A percentile compares a stretch with the other conserved stretches of the same genome.
Conservation (phyloP, 192 early-diverging fungal species). For the Jimgerdemannia flammicorona region DNA sequence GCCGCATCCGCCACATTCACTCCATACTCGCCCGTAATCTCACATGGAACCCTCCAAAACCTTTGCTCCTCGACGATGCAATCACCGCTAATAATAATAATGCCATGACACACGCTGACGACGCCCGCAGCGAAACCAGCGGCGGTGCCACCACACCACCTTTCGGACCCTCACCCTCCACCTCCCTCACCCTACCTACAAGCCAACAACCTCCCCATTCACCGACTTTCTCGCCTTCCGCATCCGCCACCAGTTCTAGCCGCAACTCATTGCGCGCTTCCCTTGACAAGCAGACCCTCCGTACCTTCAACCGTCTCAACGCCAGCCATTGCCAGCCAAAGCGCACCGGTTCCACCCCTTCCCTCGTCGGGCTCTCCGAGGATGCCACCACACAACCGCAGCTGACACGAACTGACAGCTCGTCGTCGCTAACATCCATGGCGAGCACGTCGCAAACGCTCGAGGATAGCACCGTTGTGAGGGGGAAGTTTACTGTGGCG, state of each 20-base stretch:
- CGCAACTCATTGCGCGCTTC: not conserved
- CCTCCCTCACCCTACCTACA: not conserved
- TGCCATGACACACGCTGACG: not conserved
- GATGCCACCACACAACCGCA: not conserved
- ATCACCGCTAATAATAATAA: not conserved
- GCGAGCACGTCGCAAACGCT: not conserved
- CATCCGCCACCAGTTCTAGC: not conserved
- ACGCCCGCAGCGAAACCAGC: not conserved
- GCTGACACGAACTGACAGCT: not conserved
- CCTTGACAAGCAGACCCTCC: not conserved
- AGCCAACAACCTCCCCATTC: not conserved
- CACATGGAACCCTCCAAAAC: constrained; percentile 7
- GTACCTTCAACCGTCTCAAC: not conserved
- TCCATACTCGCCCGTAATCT: constrained; percentile 25
- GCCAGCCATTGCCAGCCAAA: not conserved
- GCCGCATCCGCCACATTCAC: constrained; percentile 26
- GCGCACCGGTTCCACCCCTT: not conserved
- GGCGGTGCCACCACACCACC: too few relatives aligned
- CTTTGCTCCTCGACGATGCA: not conserved
- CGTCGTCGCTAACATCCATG: not conserved
- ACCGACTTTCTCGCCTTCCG: not conserved
- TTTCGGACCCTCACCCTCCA: not conserved
- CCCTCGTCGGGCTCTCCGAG: not conserved
- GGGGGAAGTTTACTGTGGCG: not conserved
- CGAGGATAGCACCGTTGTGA: not conserved